phyloP scores from a whole-genome alignment of 164 flowering plant species.

The Cinnamomum micranthum region DNA sequence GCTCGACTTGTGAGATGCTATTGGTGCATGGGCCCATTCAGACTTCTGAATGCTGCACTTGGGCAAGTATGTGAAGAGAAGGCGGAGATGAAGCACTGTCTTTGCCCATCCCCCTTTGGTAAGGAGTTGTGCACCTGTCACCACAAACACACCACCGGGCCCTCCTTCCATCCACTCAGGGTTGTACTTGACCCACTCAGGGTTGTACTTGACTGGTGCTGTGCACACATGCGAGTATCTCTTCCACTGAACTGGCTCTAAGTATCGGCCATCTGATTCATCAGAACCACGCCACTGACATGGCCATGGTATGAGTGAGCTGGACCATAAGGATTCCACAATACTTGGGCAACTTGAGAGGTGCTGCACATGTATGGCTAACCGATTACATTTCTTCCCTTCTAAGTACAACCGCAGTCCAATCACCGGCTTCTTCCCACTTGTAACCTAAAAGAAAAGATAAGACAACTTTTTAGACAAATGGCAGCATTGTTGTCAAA shows the following conservation, averaged over 20 bases:
- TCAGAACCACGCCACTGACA: slow-evolving; percentile 79
- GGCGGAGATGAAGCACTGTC: slow-evolving; percentile 69
- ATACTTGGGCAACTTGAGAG: slow-evolving; percentile 66
- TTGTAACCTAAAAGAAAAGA: slow-evolving; percentile 46
- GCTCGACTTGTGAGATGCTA: slow-evolving; percentile 51
- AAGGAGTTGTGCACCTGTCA: slow-evolving; percentile 83
- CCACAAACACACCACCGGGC: slow-evolving; percentile 56
- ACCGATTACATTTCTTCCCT: slow-evolving; percentile 73
- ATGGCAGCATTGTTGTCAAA: no score
- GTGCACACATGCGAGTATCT: slow-evolving; percentile 74
- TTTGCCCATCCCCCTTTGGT: slow-evolving; percentile 69
- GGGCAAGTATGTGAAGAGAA: slow-evolving; percentile 63
- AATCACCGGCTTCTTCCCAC: slow-evolving; percentile 61
- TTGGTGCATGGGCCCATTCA: slow-evolving; percentile 67
- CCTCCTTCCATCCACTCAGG: slow-evolving; percentile 56
- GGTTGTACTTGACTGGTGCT: slow-evolving; percentile 55
- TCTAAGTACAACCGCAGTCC: slow-evolving; percentile 81
- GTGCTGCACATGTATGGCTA: slow-evolving; percentile 83
- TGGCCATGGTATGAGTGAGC: slow-evolving; percentile 13
- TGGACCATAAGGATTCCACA: slow-evolving; percentile 27
- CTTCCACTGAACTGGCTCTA: slow-evolving; percentile 70
- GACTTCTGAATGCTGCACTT: slow-evolving; percentile 55
- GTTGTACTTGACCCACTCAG: slow-evolving; percentile 72
- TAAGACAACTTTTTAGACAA: no score
- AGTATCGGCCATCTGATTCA: slow-evolving; percentile 35